These are phyloP conservation scores for Cyberlindnera bimundalis DNA, from an alignment of 805 yeast species.

Conservation along the genomic window DNA sequence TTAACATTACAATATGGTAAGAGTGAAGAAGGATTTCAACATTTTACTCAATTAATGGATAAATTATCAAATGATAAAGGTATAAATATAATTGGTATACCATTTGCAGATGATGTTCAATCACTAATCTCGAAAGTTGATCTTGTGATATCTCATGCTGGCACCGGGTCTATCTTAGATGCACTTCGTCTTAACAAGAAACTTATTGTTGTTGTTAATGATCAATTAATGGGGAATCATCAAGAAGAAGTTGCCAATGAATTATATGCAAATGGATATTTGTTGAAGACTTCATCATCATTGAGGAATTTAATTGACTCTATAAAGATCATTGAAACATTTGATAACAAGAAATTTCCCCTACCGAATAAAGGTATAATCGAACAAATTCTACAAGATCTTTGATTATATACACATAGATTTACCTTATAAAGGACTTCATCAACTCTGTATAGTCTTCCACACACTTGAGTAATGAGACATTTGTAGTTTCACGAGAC, in stretches of 20 bases:
- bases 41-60: conserved; percentile 14
- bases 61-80: not conserved
- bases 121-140: conserved; percentile 44
- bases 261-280: conserved; percentile 35
- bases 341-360: conserved; percentile 17
- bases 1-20: conserved; percentile 62
- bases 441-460: conserved; percentile 21
- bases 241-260: conserved; percentile 73
- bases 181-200: conserved; percentile 53
- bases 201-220: conserved; percentile 69
- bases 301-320: conserved; percentile 13
- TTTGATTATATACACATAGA: conserved; percentile 3
- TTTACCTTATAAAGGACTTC: conserved; percentile 11
- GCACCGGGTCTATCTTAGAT: conserved; percentile 89
- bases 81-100: conserved; percentile 42
- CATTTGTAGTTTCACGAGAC: not conserved
- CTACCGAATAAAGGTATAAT: conserved; percentile 21
- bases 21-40: conserved; percentile 26
- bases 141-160: conserved; percentile 83
- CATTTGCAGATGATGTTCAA: conserved; percentile 40
- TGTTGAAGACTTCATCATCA: conserved; percentile 23
- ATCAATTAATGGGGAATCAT: conserved; percentile 79
- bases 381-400: conserved; percentile 10
- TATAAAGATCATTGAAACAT: not conserved
- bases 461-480: conserved; percentile 10